Evolutionary conservation across 441 rosid species (phyloP).

Genomic region (Eugenia klotzschiana): DNA sequence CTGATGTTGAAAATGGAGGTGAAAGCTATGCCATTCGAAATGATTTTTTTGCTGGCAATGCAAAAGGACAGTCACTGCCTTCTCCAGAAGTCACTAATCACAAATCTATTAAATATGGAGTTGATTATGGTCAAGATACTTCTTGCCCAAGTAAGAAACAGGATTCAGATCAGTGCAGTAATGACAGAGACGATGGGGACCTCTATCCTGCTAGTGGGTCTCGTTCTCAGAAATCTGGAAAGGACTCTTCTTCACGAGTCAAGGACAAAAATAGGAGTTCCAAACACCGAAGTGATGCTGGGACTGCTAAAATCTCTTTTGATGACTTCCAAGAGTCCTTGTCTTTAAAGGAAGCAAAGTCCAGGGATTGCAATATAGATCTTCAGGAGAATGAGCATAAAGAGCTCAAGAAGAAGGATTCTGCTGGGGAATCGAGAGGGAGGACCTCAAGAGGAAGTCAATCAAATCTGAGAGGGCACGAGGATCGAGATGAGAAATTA

Average conservation of each 20-base stretch:
- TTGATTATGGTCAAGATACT: constrained; percentile 25
- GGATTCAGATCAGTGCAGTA: constrained; percentile 16
- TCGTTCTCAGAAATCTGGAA: constrained; percentile 42
- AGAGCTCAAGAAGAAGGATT: constrained; percentile 28
- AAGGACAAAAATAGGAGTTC: constrained; percentile 43
- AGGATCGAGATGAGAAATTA: constrained; percentile 28
- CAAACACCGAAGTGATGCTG: constrained; percentile 29
- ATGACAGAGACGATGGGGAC: constrained; percentile 33
- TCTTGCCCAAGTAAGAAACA: constrained; percentile 17
- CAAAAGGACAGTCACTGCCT: constrained; percentile 23
- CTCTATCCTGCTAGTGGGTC: constrained; percentile 25
- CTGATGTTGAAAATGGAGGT: constrained; percentile 48
- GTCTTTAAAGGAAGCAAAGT: constrained; percentile 21
- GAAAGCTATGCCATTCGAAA: constrained; percentile 7
- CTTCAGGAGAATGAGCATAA: constrained; percentile 31
- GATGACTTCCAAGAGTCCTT: constrained; percentile 4
- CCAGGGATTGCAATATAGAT: constrained; percentile 25
- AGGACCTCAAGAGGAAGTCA: constrained; percentile 29
- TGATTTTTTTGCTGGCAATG: constrained; percentile 26
- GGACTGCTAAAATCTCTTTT: constrained; percentile 10
- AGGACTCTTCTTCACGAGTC: constrained; percentile 46
- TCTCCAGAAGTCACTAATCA: constrained; percentile 27
- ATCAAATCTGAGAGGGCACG: constrained; percentile 17
- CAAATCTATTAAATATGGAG: constrained; percentile 26
- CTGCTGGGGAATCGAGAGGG: constrained; percentile 22